Conservation (phyloP, 345 rosid genomes). For the Viola odorata region DNA sequence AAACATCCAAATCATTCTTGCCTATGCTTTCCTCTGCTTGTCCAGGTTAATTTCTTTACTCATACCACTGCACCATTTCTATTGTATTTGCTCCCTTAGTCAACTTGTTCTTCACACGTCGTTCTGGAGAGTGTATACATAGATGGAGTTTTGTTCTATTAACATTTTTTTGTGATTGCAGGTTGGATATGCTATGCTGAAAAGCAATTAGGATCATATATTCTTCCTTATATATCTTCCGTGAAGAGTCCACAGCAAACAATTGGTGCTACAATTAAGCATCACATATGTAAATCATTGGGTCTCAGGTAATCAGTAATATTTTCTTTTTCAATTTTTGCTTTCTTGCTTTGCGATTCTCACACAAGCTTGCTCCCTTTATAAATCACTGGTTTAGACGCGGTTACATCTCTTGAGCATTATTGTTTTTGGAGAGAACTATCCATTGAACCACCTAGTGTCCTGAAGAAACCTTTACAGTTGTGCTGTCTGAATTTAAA, state of each 20-base stretch:
- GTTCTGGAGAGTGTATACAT: too few species aligned
- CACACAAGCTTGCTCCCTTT: too few species aligned
- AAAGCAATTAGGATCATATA: slow-evolving; percentile 75
- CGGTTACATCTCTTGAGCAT: too few species aligned
- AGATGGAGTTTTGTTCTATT: background rate
- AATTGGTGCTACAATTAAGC: slow-evolving; percentile 78
- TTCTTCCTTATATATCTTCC: slow-evolving; percentile 76
- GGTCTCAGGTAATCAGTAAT: slow-evolving; percentile 62
- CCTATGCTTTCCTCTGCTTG: slow-evolving; percentile 93
- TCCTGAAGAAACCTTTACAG: too few species aligned
- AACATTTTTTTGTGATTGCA: slow-evolving; percentile 28
- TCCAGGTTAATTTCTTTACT: slow-evolving; percentile 55
- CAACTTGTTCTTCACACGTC: background rate
- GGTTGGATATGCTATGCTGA: slow-evolving; percentile 99
- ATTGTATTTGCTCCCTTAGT: background rate
- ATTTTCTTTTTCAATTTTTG: background rate
- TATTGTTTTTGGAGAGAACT: too few species aligned
- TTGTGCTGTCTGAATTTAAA: too few species aligned
- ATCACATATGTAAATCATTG: slow-evolving; percentile 52
- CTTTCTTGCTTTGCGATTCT: background rate
- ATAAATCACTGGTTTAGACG: too few species aligned
- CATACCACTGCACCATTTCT: background rate
- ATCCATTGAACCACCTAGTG: too few species aligned
- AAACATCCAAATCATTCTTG: slow-evolving; percentile 31
- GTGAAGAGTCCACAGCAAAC: slow-evolving; percentile 97